These are phyloP conservation scores for Avena eriantha DNA, from an alignment of 176 grass and related monocot species.

Conservation along the genomic window DNA sequence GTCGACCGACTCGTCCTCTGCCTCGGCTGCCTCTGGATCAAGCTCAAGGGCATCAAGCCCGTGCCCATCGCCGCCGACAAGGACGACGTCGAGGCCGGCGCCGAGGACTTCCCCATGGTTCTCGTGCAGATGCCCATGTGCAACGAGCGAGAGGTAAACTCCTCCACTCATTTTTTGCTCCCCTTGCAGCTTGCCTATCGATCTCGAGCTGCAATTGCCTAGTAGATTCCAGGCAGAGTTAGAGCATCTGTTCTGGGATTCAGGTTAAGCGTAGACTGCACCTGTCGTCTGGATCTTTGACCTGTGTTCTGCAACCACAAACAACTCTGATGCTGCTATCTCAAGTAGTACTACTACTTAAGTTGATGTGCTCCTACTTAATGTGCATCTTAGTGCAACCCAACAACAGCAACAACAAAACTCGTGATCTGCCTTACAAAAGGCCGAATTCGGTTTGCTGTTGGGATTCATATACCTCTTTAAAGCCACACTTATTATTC, in stretches of 20 bases:
- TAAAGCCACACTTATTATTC: constrained; percentile 27
- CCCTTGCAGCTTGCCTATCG: background rate
- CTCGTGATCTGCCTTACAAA: constrained; percentile 21
- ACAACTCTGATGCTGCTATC: constrained; percentile 4
- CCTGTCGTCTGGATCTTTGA: constrained; percentile 54
- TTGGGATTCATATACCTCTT: constrained; percentile 28
- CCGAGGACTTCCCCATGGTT: constrained; percentile 73
- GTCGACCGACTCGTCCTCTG: constrained; percentile 78
- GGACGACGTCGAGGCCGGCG: constrained; percentile 59
- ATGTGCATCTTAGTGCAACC: constrained; percentile 14
- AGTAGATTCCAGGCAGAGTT: background rate
- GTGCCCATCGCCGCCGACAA: constrained; percentile 39
- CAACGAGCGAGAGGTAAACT: constrained; percentile 88
- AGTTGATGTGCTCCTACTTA: constrained; percentile 8
- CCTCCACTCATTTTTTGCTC: background rate
- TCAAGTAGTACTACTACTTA: constrained; percentile 13
- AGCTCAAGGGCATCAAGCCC: constrained; percentile 72
- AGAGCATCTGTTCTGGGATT: background rate
- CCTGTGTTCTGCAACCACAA: constrained; percentile 11
- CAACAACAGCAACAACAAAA: background rate
- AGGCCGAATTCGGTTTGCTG: constrained; percentile 17
- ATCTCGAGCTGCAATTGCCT: constrained; percentile 21
- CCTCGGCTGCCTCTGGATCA: constrained; percentile 88
- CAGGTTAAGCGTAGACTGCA: background rate
- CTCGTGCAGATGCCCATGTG: constrained; percentile 97